phyloP scores from a whole-genome alignment of 305 asterid genomes.

The Fraxinus platypoda region DNA sequence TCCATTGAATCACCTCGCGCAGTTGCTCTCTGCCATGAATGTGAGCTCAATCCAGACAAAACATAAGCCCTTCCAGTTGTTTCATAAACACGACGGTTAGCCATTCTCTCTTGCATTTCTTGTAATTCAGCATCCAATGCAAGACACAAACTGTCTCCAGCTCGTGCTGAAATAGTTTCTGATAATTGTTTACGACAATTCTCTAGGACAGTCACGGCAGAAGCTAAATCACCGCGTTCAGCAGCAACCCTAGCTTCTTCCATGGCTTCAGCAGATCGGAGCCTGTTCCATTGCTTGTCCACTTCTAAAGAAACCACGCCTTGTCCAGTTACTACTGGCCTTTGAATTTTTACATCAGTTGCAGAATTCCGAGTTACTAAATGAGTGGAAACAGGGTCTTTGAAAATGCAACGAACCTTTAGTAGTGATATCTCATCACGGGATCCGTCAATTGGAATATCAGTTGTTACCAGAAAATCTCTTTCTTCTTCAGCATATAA shows the following conservation, averaged over 20 bases:
- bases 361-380: constrained; percentile 33
- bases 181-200: constrained; percentile 43
- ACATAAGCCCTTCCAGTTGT: constrained; percentile 85
- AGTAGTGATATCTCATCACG: constrained; percentile 48
- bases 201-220: constrained; percentile 54
- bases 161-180: constrained; percentile 53
- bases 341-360: constrained; percentile 42
- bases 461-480: constrained; percentile 59
- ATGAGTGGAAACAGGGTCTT: constrained; percentile 46
- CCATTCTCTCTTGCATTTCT: constrained; percentile 91
- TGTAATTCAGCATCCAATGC: constrained; percentile 62
- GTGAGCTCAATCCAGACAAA: constrained; percentile 88
- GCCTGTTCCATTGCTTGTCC: constrained; percentile 70
- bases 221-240: constrained; percentile 58
- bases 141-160: constrained; percentile 58
- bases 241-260: constrained; percentile 71
- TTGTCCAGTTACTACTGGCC: constrained; percentile 40
- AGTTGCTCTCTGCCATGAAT: constrained; percentile 94
- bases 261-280: constrained; percentile 73
- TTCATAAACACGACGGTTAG: constrained; percentile 59
- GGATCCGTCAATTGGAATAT: constrained; percentile 50
- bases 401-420: constrained; percentile 55
- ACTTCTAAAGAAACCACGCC: constrained; percentile 65
- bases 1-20: constrained; percentile 83
- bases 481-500: constrained; percentile 90